Percentiles rank a stretch among this genome's conserved stretches.
These are phyloP conservation scores for Zymoseptoria tritici DNA, from an alignment of 2,329 filamentous ascomycete species.

Conservation along the genomic window DNA sequence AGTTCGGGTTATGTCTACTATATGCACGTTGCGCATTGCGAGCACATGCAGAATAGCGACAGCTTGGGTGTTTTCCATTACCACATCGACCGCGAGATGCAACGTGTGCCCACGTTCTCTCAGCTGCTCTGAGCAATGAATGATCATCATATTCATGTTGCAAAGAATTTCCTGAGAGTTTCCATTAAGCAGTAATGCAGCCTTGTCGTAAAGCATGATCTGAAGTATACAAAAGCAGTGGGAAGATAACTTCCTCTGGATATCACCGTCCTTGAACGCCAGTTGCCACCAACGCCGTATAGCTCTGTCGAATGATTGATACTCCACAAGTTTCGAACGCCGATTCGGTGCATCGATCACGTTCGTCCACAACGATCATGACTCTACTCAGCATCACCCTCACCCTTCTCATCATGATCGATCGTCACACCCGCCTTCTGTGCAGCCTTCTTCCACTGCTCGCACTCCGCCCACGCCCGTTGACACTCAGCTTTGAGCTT, in stretches of 20 bases:
- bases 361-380: not conserved
- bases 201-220: not conserved
- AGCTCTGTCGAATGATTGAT: not conserved
- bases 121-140: not conserved
- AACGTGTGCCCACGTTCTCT: not conserved
- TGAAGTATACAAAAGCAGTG: not conserved
- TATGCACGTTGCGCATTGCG: not conserved
- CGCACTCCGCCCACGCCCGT: slow-evolving; percentile 67
- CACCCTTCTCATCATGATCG: slow-evolving; percentile 16
- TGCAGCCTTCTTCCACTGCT: slow-evolving; percentile 63
- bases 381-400: slow-evolving; percentile 11
- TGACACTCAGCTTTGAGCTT: slow-evolving; percentile 77
- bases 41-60: not conserved
- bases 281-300: not conserved
- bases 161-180: not conserved
- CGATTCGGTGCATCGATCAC: too few relatives aligned
- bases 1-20: slow-evolving; percentile 7
- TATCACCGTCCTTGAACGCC: not conserved
- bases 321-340: not conserved
- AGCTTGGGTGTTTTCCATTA: not conserved
- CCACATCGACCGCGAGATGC: not conserved
- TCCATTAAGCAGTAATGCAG: not conserved
- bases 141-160: not conserved
- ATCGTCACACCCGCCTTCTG: slow-evolving; percentile 24
- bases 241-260: not conserved